Evolutionary conservation across 305 asterid genomes (phyloP).

Genomic region (Caryopteris hybrid): DNA sequence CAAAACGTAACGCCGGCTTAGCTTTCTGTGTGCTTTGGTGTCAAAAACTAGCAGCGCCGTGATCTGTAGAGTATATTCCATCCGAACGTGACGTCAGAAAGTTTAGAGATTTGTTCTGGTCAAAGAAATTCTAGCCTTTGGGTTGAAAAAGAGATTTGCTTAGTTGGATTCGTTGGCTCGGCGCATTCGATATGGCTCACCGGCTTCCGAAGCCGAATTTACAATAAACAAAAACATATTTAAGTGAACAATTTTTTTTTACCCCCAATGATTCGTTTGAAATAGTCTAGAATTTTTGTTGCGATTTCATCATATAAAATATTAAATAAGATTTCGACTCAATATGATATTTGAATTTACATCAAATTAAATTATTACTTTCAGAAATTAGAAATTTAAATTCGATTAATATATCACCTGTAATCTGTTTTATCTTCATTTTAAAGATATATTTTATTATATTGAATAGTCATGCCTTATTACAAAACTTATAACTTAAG

Average conservation of each 20-base stretch:
- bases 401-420: too few species aligned
- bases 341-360: not conserved
- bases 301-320: too few species aligned
- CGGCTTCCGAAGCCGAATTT: not conserved
- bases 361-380: not conserved
- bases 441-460: too few species aligned
- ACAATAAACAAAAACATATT: too few species aligned
- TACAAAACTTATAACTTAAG: too few species aligned
- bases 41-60: constrained; percentile 13
- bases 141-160: constrained; percentile 18
- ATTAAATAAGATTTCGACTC: too few species aligned
- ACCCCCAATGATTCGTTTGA: too few species aligned
- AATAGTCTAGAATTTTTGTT: too few species aligned
- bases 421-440: too few species aligned
- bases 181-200: not conserved
- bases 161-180: constrained; percentile 14
- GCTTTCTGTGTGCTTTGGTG: not conserved
- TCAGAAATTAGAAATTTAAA: too few species aligned
- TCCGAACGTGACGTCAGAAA: not conserved
- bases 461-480: too few species aligned
- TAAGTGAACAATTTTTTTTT: too few species aligned
- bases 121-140: constrained; percentile 20
- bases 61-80: constrained; percentile 12
- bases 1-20: not conserved
- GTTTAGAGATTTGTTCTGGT: not conserved